A percentile compares a stretch with the other conserved stretches of the same genome.
phyloP scores from a whole-genome alignment of 2,329 filamentous ascomycete species.

The Penicillium sp. region DNA sequence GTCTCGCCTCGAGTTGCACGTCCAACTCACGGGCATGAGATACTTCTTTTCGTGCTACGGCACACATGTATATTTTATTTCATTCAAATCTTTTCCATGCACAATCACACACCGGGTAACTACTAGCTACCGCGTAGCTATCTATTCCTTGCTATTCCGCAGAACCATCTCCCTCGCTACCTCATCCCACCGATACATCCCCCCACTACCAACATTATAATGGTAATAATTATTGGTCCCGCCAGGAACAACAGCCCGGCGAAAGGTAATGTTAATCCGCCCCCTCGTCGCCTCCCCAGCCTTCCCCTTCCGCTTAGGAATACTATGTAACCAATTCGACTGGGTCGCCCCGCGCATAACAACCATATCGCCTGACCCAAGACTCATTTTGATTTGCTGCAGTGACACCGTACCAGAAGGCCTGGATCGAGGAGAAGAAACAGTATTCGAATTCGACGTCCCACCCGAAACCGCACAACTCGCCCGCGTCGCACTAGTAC shows the following conservation, averaged over 20 bases:
- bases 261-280: slow-evolving; percentile 75
- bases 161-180: slow-evolving; percentile 30
- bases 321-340: slow-evolving; percentile 72
- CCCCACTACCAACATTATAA: slow-evolving; percentile 74
- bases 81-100: background rate
- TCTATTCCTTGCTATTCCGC: background rate
- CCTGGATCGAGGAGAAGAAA: background rate
- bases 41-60: slow-evolving; percentile 3
- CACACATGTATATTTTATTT: slow-evolving; percentile 9
- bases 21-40: background rate
- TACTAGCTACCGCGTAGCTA: background rate
- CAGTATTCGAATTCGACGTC: background rate
- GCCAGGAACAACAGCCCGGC: slow-evolving; percentile 66
- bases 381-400: slow-evolving; percentile 51
- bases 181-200: slow-evolving; percentile 67
- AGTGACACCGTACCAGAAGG: background rate
- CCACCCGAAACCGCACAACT: background rate
- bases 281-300: slow-evolving; percentile 58
- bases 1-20: background rate
- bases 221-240: slow-evolving; percentile 82
- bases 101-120: background rate
- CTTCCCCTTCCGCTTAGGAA: slow-evolving; percentile 70
- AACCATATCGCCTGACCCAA: slow-evolving; percentile 73
- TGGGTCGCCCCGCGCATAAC: slow-evolving; percentile 77
- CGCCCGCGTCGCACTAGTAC: background rate